These are phyloP conservation scores for Microbotryum violaceum DNA, from an alignment of 1,284 basidiomycete genomes.

Conservation along the genomic window DNA sequence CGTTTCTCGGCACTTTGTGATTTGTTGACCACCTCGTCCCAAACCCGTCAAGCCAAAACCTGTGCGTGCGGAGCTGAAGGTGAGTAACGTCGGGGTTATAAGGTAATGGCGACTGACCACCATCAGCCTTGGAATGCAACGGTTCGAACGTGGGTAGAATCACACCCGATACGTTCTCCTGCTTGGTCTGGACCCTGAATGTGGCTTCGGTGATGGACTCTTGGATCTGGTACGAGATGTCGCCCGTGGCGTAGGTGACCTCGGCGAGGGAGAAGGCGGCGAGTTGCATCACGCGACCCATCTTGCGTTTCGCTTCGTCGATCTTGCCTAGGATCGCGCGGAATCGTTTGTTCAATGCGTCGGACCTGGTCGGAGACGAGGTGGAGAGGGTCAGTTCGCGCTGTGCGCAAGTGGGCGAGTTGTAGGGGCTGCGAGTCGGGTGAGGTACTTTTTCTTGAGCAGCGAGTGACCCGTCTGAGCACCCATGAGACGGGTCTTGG, in stretches of 20 bases:
- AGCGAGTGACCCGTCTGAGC: slow-evolving; percentile 96
- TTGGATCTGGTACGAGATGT: slow-evolving; percentile 91
- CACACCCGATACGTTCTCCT: slow-evolving; percentile 98
- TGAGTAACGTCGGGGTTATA: background rate
- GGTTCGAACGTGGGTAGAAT: slow-evolving; percentile 93
- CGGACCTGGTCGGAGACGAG: slow-evolving; percentile 36
- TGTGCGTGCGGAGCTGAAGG: slow-evolving; percentile 39
- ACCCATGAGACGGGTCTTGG: slow-evolving; percentile 85
- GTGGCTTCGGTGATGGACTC: slow-evolving; percentile 61
- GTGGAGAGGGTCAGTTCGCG: background rate
- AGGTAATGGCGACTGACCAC: slow-evolving; percentile 50
- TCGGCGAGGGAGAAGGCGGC: slow-evolving; percentile 98
- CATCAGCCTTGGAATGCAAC: slow-evolving; percentile 54
- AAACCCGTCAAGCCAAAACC: slow-evolving; percentile 98
- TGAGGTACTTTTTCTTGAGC: slow-evolving; percentile 71
- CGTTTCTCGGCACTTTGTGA: slow-evolving; percentile 84
- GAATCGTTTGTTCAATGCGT: slow-evolving; percentile 36
- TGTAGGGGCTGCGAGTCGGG: too few species aligned
- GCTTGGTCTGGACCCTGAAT: slow-evolving; percentile 87
- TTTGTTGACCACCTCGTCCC: slow-evolving; percentile 92
- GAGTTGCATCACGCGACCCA: slow-evolving; percentile 97
- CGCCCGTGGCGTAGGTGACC: slow-evolving; percentile 94
- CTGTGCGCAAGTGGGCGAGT: background rate
- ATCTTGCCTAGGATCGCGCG: slow-evolving; percentile 44
- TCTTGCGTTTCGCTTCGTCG: slow-evolving; percentile 97